Evolutionary conservation across 148 eudicot genomes (phyloP).

Genomic region (Rhododendron vialii): DNA sequence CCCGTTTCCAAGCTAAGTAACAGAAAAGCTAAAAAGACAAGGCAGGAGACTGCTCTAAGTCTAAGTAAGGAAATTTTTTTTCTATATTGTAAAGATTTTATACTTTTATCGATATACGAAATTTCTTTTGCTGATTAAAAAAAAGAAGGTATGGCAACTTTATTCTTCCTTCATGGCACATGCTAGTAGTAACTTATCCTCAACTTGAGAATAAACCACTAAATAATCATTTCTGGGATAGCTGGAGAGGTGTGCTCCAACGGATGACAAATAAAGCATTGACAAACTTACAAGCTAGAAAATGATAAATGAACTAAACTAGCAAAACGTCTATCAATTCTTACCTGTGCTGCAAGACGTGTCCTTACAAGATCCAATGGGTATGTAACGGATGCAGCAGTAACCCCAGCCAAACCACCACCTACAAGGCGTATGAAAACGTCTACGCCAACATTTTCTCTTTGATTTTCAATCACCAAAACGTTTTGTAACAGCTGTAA

Average conservation of each 20-base stretch:
- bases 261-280: background rate
- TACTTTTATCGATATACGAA: background rate
- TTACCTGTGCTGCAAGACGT: slow-evolving; percentile 74
- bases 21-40: background rate
- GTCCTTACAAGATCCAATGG: slow-evolving; percentile 79
- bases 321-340: background rate
- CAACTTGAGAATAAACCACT: background rate
- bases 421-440: slow-evolving; percentile 60
- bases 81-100: too few relatives aligned
- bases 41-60: background rate
- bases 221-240: background rate
- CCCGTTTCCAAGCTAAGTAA: background rate
- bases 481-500: slow-evolving; percentile 58
- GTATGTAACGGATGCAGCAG: slow-evolving; percentile 67
- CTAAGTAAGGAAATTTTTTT: background rate
- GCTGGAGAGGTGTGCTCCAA: background rate
- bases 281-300: background rate
- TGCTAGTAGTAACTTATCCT: background rate
- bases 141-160: background rate
- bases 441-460: slow-evolving; percentile 46
- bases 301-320: background rate
- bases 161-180: background rate
- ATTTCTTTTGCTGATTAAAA: background rate
- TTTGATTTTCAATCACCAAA: slow-evolving; percentile 43
- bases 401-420: slow-evolving; percentile 88